Evolutionary conservation across 176 grass and related monocot genomes (phyloP), one percentile per base, ranked within the genome.

Genomic region (Thalia dealbata): DNA sequence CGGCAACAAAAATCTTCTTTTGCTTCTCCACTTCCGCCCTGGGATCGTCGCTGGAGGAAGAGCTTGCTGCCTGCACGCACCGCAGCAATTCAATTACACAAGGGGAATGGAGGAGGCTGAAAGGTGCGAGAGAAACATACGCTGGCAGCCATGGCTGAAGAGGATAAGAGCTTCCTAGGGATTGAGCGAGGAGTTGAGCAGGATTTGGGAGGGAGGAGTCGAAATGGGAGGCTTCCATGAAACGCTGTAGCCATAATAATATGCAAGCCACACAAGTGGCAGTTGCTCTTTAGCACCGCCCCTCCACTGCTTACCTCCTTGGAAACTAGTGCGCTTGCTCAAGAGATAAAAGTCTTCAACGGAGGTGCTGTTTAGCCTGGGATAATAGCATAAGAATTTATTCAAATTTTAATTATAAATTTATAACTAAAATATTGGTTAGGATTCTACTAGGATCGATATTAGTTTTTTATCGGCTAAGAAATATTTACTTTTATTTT

Each of bases 1-100:
- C 84, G 25, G 84, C 88, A 46, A 91, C 84, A 76, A 91, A 91
- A 23, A 87, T 75, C 55, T 82, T 91, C 76, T 67, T 79, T 74
- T 51, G 70, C 88, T 61, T 78, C 14, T 58, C 48, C 23, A 69
- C 41, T 63, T 61, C 69, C 64, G 1, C 9, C 50, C 26, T 69
- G 29, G 6, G n/a, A 6, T 42, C n/a, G 12, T 19, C 38, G 22
- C 67, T 48, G 6, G 80, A 64, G 64, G 75, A 76, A 61, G 76
- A 69, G 2, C 67, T 68, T 72, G 79, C 72, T 81, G 81, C 81
- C 55, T 60, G 70, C 32, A 44, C 15, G 2, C 6, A 35, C 12
- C 19, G 14, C 32, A 21, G 43, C 3, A 0, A 26, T 44, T 7
- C 27, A 30, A 2, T 23, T 2, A 7, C 35, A 45, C 27, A 43